These are phyloP conservation scores for Fagopyrum esculentum DNA, from an alignment of 148 eudicot genomes.

Conservation along the genomic window DNA sequence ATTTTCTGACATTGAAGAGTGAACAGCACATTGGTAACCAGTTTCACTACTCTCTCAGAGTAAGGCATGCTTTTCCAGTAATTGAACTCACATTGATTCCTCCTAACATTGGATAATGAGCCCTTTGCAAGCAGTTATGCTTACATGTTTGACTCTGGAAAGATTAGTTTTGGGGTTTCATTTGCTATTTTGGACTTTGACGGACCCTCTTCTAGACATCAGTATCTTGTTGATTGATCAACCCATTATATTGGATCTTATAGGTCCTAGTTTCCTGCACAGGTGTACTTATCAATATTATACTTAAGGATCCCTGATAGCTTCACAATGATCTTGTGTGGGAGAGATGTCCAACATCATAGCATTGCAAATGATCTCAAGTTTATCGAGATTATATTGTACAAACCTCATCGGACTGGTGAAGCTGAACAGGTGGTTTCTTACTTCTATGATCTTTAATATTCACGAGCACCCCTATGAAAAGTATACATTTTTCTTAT, in stretches of 20 bases:
- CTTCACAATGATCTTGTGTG: slow-evolving; percentile 65
- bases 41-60: slow-evolving; percentile 73
- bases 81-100: too few relatives aligned
- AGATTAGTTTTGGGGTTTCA: too few relatives aligned
- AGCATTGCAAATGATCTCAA: slow-evolving; percentile 69
- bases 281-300: slow-evolving; percentile 82
- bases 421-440: slow-evolving; percentile 50
- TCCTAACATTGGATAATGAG: too few relatives aligned
- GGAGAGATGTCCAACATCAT: slow-evolving; percentile 59
- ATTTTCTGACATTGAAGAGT: slow-evolving; percentile 21
- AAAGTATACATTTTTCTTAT: neutral
- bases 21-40: slow-evolving; percentile 69
- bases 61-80: slow-evolving; percentile 29
- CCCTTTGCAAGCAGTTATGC: too few relatives aligned
- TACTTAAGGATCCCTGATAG: slow-evolving; percentile 65
- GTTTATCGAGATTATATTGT: slow-evolving; percentile 66
- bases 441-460: neutral
- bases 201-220: too few relatives aligned
- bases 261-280: slow-evolving; percentile 7
- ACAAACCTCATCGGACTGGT: slow-evolving; percentile 60
- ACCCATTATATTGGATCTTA: too few relatives aligned
- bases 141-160: neutral
- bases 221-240: too few relatives aligned
- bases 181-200: too few relatives aligned
- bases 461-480: neutral